Evolutionary conservation across 2,329 filamentous ascomycete species (phyloP), one percentile per base, ranked within the genome.

Genomic region (Neoscytalidium dimidiatum): DNA sequence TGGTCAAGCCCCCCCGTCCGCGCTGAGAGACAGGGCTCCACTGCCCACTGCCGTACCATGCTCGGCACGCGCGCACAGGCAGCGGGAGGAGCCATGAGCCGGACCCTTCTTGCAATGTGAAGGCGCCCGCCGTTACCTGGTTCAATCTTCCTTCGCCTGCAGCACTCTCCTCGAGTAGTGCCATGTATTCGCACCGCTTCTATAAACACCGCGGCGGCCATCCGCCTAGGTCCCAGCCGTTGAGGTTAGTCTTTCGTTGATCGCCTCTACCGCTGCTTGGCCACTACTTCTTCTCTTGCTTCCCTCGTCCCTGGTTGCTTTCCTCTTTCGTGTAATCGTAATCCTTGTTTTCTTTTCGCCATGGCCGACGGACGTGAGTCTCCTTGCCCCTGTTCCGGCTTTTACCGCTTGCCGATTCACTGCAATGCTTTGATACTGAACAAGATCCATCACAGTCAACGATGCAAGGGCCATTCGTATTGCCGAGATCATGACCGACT

Each of bases 401-500:
- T 31, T 9, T 28, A 26, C 13, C 23, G 0, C 41, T n/a, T n/a
- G n/a, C n/a, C n/a, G n/a, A n/a, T n/a, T n/a, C n/a, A n/a, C 19
- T 41, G 4, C 13, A 17, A 8, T 6, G 11, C 4, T 2, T 28
- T 33, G 21, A 9, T 13, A 8, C 46, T 62, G 46, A 62, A 14
- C 6, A 31, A 19, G 11, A 28, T 13, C 9, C 28, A 6, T 43
- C 48, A 17, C 73, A 89, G 87, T 88, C 70, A 89, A 89, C 72
- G 82, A 88, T 73, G 85, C 85, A 66, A 85, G 87, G 71, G 86
- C 87, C 57, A 80, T 89, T 74, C 83, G 87, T 69, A 78, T 89
- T 68, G 81, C 85, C 52, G 87, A 89, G 75, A 83, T 89, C 72
- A 86, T 89, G 79, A 83, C 83, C 68, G 87, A 89, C 77, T 89